phyloP scores from a whole-genome alignment of 805 yeast genomes.

The Yamadazyma tumulicola region DNA sequence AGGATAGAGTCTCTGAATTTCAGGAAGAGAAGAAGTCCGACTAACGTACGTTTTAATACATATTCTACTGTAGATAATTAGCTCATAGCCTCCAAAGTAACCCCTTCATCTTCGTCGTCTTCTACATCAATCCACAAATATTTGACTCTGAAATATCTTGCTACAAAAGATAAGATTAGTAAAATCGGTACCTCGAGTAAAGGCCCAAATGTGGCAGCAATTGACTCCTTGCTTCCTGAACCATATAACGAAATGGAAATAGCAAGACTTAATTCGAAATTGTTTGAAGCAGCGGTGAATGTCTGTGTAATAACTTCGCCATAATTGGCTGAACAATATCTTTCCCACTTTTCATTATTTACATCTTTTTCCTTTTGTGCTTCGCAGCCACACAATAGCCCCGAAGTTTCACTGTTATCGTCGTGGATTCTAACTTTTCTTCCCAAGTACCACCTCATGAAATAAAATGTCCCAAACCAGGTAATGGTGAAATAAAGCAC shows the following conservation, averaged over 20 bases:
- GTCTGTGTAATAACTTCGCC: slow-evolving; percentile 45
- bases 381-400: slow-evolving; percentile 39
- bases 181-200: slow-evolving; percentile 56
- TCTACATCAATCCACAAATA: slow-evolving; percentile 25
- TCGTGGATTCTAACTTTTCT: slow-evolving; percentile 1
- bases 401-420: slow-evolving; percentile 3
- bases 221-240: slow-evolving; percentile 46
- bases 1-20: slow-evolving; percentile 37
- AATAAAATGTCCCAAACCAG: slow-evolving; percentile 44
- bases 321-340: slow-evolving; percentile 38
- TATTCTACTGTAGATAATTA: too few relatives aligned
- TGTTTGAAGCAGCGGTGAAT: slow-evolving; percentile 57
- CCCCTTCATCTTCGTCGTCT: slow-evolving; percentile 1
- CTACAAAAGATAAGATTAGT: slow-evolving; percentile 33
- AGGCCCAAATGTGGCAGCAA: slow-evolving; percentile 62
- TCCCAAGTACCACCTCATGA: slow-evolving; percentile 20
- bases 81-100: too few relatives aligned
- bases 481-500: slow-evolving; percentile 43
- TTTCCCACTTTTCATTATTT: slow-evolving; percentile 16
- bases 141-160: slow-evolving; percentile 27
- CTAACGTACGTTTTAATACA: too few relatives aligned
- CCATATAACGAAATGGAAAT: slow-evolving; percentile 53
- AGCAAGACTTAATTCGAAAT: slow-evolving; percentile 55
- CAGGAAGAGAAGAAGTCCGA: neutral
- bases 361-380: slow-evolving; percentile 12